These are phyloP conservation scores for Tylopilus felleus DNA, from an alignment of 768 basidiomycete species.

Conservation along the genomic window DNA sequence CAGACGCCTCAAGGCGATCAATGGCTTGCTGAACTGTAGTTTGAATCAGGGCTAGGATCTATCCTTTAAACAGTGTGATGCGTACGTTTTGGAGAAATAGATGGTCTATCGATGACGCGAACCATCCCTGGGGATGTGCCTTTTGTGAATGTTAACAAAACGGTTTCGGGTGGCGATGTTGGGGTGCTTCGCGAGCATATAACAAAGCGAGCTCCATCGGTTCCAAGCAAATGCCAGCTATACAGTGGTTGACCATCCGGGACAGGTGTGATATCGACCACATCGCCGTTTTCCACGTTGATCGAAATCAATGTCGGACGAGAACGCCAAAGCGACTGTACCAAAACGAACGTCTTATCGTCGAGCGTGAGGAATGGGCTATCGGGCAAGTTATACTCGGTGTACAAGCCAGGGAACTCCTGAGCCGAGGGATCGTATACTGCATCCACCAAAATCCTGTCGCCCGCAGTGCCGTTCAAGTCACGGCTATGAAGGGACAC, in stretches of 20 bases:
- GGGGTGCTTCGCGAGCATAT: slow-evolving; percentile 52
- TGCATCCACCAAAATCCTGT: slow-evolving; percentile 38
- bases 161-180: slow-evolving; percentile 43
- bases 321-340: slow-evolving; percentile 53
- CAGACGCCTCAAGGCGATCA: slow-evolving; percentile 36
- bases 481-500: slow-evolving; percentile 46
- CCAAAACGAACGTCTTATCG: slow-evolving; percentile 23
- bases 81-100: slow-evolving; percentile 40
- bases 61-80: not conserved
- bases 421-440: slow-evolving; percentile 37
- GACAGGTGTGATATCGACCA: slow-evolving; percentile 32
- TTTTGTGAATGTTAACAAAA: slow-evolving; percentile 41
- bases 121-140: slow-evolving; percentile 25
- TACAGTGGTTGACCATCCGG: slow-evolving; percentile 25
- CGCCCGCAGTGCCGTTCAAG: slow-evolving; percentile 19
- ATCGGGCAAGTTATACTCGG: slow-evolving; percentile 43
- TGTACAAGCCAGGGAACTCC: slow-evolving; percentile 64
- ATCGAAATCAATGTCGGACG: slow-evolving; percentile 49
- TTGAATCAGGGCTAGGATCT: not conserved
- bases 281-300: slow-evolving; percentile 37
- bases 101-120: slow-evolving; percentile 43
- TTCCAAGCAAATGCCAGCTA: slow-evolving; percentile 55
- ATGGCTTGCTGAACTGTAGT: slow-evolving; percentile 43
- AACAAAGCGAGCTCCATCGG: slow-evolving; percentile 41
- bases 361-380: slow-evolving; percentile 38